Conservation (phyloP, 345 rosid species). For the Brassica incana region DNA sequence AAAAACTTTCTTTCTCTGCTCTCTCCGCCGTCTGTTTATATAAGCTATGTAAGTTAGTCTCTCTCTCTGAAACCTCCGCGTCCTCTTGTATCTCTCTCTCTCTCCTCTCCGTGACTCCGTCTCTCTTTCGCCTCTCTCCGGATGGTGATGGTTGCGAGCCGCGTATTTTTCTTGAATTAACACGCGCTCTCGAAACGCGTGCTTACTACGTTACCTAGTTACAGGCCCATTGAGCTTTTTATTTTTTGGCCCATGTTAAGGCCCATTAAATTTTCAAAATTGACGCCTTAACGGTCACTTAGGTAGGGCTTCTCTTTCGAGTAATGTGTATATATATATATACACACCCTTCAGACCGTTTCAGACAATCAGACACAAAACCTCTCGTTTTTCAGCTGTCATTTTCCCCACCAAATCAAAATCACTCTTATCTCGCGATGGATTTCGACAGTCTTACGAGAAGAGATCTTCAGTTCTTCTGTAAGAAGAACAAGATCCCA, state of each 20-base stretch:
- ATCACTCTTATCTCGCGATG: constrained; percentile 41
- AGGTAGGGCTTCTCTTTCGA: constrained; percentile 38
- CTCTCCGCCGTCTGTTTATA: constrained; percentile 3
- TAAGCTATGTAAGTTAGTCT: not conserved
- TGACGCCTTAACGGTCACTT: constrained; percentile 52
- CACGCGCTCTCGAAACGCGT: constrained; percentile 43
- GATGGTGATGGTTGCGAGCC: constrained; percentile 30
- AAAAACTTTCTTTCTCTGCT: not conserved
- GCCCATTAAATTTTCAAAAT: constrained; percentile 43
- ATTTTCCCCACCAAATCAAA: not conserved
- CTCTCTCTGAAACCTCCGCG: constrained; percentile 32
- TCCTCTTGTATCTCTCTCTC: too few species aligned
- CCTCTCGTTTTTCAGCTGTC: constrained; percentile 35
- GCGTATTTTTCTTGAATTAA: constrained; percentile 8
- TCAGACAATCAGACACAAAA: constrained; percentile 24
- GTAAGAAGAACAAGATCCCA: constrained; percentile 91
- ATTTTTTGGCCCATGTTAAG: constrained; percentile 7
- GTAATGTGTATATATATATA: constrained; percentile 1
- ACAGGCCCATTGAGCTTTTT: constrained; percentile 32
- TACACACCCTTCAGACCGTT: constrained; percentile 27
- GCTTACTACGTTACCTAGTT: constrained; percentile 29
- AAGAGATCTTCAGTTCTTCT: constrained; percentile 88
- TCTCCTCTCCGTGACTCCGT: constrained; percentile 38
- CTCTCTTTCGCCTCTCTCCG: constrained; percentile 39
- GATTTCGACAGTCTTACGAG: constrained; percentile 75